Base-by-base conservation (phyloP, 1,139 yeast species). In the Protomyces inouyei region DNA sequence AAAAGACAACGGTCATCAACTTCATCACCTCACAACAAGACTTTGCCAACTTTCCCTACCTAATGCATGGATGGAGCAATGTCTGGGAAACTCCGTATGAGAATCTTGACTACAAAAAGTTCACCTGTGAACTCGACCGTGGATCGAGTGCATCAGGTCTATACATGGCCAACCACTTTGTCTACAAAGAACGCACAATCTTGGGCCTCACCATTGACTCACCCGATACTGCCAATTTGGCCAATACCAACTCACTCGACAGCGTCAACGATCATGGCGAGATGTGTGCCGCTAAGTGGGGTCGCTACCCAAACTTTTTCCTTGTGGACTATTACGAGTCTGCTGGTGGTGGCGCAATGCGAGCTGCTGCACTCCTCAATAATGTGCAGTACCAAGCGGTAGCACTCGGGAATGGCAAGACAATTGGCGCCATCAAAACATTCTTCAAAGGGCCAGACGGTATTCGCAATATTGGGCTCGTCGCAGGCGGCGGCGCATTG, bases 151-250 rank as follows among this genome's bases (percentile, higher is more conserved):
- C 63, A n/a, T 52, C 45, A 16, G 35, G n/a, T 2, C 23, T 59
- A 35, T 59, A 59, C 46, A 32, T 59, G 63, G 63, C 57, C 52
- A 59, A 59, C 28, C 63, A 59, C 46, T 59, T 59, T 35, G 63
- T 52, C 23, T 59, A 59, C 38, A 32, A 52, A 10, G 53, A 52
- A 16, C 36, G 52, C 28, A 43, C 14, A 2, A 10, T 59, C 21
- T 52, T 59, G 5, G 63, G 63, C 43, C 52, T 51, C 5, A 45
- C 63, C 14, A 59, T 59, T 16, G 63, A 59, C 32, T 52, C 52
- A 12, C 63, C 63, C 10, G 57, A 59, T 32, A 59, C 63, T 4
- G 63, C 53, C 36, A 32, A 59, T 51, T 32, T 59, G 12, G 35
- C 45, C 35, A 28, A 8, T 21, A 59, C 63, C 14, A 52, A 59